Evolutionary conservation across 2,329 filamentous ascomycete species (phyloP), one percentile per base, ranked within the genome.

Genomic region (Penicillium crustosum): DNA sequence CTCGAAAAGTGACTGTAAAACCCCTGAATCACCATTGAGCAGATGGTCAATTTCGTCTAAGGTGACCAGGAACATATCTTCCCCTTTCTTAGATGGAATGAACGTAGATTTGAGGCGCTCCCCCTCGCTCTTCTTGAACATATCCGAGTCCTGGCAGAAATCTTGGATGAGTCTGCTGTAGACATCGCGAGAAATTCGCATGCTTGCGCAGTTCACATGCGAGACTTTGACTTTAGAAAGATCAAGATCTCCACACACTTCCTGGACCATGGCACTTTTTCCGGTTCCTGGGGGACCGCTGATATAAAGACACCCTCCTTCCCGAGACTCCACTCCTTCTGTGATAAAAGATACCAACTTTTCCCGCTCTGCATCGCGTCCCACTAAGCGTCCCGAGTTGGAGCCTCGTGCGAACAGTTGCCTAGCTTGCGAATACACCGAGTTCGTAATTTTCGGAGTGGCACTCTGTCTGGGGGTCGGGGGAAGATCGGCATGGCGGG

Each of bases 11-110:
- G 87, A 89, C 77, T 97, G 97, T 15, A 99, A 81, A 54, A 94
- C 89, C 66, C 95, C 91, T 58, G 94, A 80, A 66, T 97, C 93
- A 62, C 96, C 81, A 1, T 90, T 93, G 41, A 99, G 82, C 49
- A 99, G 87, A 70, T 96, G 90, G 69, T 99, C 94, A 59, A 99
- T 93, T 77, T 99, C 94, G 69, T 99, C 94, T 57, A 99, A 80
- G 1, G 91, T 89, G 31, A 99, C 86, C n/a, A 97, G 74, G 69
- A 89, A 95, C 13, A 90, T 83, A 39, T 73, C 72, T 38, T 75
- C 71, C 19, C 81, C 78, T 2, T 79, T 73, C 3, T 82, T 84
- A 73, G 81, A 86, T 31, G 86, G 82, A 47, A 89, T 76, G 69
- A 97, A 93, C 55, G 91, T 81, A 33, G 81, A 81, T 70, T 89